A percentile compares a stretch with the other conserved stretches of the same genome.
phyloP scores from a whole-genome alignment of 2,329 filamentous ascomycete genomes.

The Fusarium beomiforme region DNA sequence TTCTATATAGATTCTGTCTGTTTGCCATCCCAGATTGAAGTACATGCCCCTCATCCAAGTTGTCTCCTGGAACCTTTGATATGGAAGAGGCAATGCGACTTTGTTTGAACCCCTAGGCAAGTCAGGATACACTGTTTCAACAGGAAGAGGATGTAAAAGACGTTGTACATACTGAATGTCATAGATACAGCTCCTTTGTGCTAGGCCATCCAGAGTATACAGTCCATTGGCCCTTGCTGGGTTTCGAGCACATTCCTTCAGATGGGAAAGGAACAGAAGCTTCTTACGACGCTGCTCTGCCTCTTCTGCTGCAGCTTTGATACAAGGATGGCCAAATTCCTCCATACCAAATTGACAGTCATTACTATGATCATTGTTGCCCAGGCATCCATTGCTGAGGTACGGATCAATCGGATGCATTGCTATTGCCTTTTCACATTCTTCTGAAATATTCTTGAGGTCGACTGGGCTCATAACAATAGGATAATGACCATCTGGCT shows the following conservation, averaged over 20 bases:
- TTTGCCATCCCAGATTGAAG: too few species aligned
- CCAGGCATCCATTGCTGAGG: not conserved
- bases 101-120: too few species aligned
- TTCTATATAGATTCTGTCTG: too few species aligned
- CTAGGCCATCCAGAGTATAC: not conserved
- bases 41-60: too few species aligned
- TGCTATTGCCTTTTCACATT: not conserved
- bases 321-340: not conserved
- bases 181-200: not conserved
- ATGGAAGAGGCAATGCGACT: too few species aligned
- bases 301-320: not conserved
- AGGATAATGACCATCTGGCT: not conserved
- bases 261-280: not conserved
- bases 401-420: not conserved
- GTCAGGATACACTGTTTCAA: too few species aligned
- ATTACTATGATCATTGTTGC: not conserved
- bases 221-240: not conserved
- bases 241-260: not conserved
- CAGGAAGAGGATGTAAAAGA: too few species aligned
- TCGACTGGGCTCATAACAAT: not conserved
- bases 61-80: too few species aligned
- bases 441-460: not conserved
- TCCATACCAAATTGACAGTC: not conserved
- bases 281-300: not conserved
- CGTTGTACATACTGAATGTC: too few species aligned